Evolutionary conservation across 306 rosid species (phyloP).

Genomic region (Vicia sativa): DNA sequence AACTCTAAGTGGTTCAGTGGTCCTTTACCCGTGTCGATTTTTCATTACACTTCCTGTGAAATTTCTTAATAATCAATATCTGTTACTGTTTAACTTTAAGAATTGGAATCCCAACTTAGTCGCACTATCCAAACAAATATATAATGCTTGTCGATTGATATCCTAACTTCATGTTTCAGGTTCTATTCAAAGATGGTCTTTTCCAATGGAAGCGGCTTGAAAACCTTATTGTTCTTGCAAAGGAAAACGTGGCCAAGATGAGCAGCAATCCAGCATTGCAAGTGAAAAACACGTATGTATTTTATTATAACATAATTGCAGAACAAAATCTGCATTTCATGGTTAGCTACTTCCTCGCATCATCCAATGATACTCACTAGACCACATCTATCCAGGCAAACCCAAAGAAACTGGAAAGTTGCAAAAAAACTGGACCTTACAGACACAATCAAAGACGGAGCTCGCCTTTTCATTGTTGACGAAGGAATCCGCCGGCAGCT

Average conservation of each 20-base stretch:
- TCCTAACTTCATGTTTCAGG: conserved; percentile 52
- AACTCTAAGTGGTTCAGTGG: conserved; percentile 25
- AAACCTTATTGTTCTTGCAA: conserved; percentile 92
- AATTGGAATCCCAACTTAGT: conserved; percentile 18
- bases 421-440: conserved; percentile 85
- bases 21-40: conserved; percentile 16
- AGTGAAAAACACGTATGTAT: conserved; percentile 65
- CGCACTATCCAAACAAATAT: conserved; percentile 1
- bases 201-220: conserved; percentile 99
- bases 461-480: conserved; percentile 84
- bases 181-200: conserved; percentile 89
- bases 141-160: conserved; percentile 19
- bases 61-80: conserved; percentile 12
- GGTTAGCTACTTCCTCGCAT: conserved; percentile 35
- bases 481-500: conserved; percentile 92
- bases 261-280: conserved; percentile 90
- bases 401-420: conserved; percentile 54
- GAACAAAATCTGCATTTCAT: conserved; percentile 12
- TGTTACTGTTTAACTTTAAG: conserved; percentile 1
- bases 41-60: conserved; percentile 12
- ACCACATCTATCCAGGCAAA: conserved; percentile 50
- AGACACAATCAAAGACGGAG: conserved; percentile 94
- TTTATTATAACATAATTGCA: conserved; percentile 26
- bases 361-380: conserved; percentile 38
- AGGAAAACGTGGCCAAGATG: conserved; percentile 95